phyloP scores from a whole-genome alignment of 1,139 yeast species.

The Taphrina wiesneri region DNA sequence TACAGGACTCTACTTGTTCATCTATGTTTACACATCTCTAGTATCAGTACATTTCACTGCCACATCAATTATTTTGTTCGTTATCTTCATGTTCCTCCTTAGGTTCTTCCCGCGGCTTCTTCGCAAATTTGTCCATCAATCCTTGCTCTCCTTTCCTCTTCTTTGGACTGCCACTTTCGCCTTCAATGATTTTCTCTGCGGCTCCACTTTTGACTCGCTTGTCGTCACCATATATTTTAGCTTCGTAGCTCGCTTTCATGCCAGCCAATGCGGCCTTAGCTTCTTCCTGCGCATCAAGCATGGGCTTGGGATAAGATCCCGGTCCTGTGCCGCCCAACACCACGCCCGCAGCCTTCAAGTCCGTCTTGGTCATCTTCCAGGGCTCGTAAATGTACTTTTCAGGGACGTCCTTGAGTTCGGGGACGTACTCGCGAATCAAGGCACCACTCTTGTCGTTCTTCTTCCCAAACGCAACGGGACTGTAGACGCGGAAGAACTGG shows the following conservation, averaged over 20 bases:
- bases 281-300: conserved; percentile 25
- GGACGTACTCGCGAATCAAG: conserved; percentile 29
- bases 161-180: not conserved
- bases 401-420: conserved; percentile 28
- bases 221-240: conserved; percentile 23
- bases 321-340: conserved; percentile 7
- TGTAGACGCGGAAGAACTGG: conserved; percentile 32
- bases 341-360: conserved; percentile 19
- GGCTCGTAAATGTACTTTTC: conserved; percentile 35
- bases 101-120: conserved; percentile 17
- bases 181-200: conserved; percentile 1
- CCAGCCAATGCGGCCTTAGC: conserved; percentile 22
- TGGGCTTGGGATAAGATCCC: conserved; percentile 22
- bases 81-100: conserved; percentile 21
- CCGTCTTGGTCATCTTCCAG: conserved; percentile 19
- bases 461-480: conserved; percentile 31
- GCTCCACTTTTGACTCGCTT: not conserved
- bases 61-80: conserved; percentile 13
- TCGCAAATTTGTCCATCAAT: conserved; percentile 17
- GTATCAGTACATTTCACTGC: not conserved
- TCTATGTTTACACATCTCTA: not conserved
- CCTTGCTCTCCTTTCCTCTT: conserved; percentile 28
- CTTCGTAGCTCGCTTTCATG: conserved; percentile 28
- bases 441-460: conserved; percentile 32
- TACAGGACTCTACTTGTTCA: not conserved